A percentile compares a stretch with the other conserved stretches of the same genome.
These are phyloP conservation scores for Plectosphaerella plurivora DNA, from an alignment of 2,329 filamentous ascomycete genomes.

Conservation along the genomic window DNA sequence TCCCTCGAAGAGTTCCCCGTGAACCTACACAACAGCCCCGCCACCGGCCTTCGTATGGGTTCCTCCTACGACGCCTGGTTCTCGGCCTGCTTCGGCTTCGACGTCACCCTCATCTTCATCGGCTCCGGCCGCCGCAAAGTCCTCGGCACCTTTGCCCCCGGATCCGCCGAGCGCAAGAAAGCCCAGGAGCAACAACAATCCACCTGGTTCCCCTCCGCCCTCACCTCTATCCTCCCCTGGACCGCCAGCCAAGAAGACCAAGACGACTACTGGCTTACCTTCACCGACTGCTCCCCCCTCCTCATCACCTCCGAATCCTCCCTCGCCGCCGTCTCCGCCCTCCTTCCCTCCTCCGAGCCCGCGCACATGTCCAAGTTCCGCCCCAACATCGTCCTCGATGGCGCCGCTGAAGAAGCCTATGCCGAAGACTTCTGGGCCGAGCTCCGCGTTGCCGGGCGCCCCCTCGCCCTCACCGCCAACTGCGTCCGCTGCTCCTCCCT, in stretches of 20 bases:
- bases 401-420: conserved; percentile 53
- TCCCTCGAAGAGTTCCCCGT: conserved; percentile 45
- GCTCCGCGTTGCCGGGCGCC: conserved; percentile 37
- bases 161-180: background rate
- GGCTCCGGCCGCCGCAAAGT: conserved; percentile 55
- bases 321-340: conserved; percentile 58
- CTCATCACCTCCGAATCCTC: conserved; percentile 68
- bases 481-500: conserved; percentile 65
- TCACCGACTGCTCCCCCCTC: conserved; percentile 72
- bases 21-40: conserved; percentile 54
- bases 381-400: conserved; percentile 67
- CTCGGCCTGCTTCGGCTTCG: conserved; percentile 59
- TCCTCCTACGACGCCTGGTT: conserved; percentile 61
- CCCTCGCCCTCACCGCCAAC: conserved; percentile 61
- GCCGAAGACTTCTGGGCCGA: conserved; percentile 73
- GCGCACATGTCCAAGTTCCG: conserved; percentile 63
- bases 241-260: conserved; percentile 3
- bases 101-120: conserved; percentile 59
- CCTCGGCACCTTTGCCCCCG: conserved; percentile 53
- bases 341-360: conserved; percentile 42
- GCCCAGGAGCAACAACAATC: background rate
- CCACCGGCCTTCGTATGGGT: conserved; percentile 61
- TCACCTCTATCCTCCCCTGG: conserved; percentile 25
- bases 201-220: conserved; percentile 17
- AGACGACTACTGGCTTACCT: conserved; percentile 53